These are phyloP conservation scores for Aureobasidium mangrovei DNA, from an alignment of 2,329 filamentous ascomycete species.

Conservation along the genomic window DNA sequence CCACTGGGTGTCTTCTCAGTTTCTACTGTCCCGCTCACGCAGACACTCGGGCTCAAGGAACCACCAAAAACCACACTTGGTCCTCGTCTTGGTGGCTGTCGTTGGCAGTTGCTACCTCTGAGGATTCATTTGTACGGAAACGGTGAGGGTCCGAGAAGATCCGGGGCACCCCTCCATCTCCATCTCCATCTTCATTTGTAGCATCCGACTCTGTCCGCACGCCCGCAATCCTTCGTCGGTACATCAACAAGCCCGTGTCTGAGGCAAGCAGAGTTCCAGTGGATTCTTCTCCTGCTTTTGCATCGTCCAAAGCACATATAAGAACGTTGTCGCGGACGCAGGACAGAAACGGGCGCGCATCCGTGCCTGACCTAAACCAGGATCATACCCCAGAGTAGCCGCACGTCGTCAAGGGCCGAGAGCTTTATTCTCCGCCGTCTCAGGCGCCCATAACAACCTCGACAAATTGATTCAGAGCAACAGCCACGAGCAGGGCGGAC, in stretches of 20 bases:
- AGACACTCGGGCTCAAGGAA: neutral
- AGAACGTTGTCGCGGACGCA: neutral
- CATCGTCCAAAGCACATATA: too few species aligned
- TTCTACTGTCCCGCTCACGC: neutral
- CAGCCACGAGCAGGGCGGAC: too few species aligned
- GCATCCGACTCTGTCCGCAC: conserved; percentile 1
- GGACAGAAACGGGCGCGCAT: conserved; percentile 2
- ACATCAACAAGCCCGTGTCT: neutral
- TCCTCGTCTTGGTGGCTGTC: too few species aligned
- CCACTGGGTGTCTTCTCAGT: neutral
- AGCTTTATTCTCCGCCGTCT: too few species aligned
- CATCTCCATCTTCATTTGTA: neutral
- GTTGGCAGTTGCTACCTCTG: too few species aligned
- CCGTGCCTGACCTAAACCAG: neutral
- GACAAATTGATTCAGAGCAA: too few species aligned
- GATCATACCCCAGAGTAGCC: neutral
- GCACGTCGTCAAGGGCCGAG: too few species aligned
- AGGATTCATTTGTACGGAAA: neutral
- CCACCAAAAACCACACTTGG: neutral
- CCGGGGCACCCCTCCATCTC: conserved; percentile 1
- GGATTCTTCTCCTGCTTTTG: neutral
- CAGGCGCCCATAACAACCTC: too few species aligned
- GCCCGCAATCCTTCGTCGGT: conserved; percentile 2
- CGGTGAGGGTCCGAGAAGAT: conserved; percentile 2
- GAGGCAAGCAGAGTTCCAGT: neutral